A percentile compares a stretch with the other conserved stretches of the same genome.
Conservation (phyloP, 495 filamentous ascomycete genomes). For the Talaromyces borbonicus region DNA sequence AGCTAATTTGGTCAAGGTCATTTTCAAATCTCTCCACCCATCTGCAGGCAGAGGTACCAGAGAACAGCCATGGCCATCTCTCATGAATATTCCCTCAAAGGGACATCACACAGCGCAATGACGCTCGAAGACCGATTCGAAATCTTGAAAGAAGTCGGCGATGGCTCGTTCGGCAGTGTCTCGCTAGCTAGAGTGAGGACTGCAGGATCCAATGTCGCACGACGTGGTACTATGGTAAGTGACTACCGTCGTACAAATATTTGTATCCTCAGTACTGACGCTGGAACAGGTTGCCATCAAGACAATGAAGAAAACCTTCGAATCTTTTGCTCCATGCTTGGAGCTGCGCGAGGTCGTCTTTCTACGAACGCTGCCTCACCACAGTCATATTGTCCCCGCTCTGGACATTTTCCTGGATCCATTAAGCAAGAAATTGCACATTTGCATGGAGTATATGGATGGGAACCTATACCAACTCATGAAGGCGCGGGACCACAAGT, state of each 20-base stretch:
- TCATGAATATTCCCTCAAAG: conserved; percentile 52
- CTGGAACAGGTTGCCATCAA: conserved; percentile 86
- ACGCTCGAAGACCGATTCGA: conserved; percentile 83
- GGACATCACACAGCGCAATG: conserved; percentile 39
- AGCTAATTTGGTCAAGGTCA: conserved; percentile 1
- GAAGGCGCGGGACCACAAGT: conserved; percentile 95
- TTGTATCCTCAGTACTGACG: conserved; percentile 19
- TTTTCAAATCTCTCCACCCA: conserved; percentile 15
- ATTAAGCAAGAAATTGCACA: conserved; percentile 89
- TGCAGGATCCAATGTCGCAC: conserved; percentile 79
- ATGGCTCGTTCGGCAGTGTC: conserved; percentile 97
- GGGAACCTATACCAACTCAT: conserved; percentile 98
- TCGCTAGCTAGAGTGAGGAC: conserved; percentile 83
- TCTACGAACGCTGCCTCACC: conserved; percentile 73
- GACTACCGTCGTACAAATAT: neutral
- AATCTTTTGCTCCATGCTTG: conserved; percentile 77
- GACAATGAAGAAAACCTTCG: conserved; percentile 99
- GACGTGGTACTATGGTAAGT: conserved; percentile 85
- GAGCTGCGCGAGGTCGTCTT: conserved; percentile 97
- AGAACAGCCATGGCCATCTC: conserved; percentile 55
- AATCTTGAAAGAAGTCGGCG: conserved; percentile 93
- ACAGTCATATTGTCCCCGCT: conserved; percentile 88
- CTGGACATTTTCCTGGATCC: conserved; percentile 99
- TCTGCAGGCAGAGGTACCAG: conserved; percentile 38
- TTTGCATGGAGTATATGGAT: conserved; percentile 99